A percentile compares a stretch with the other conserved stretches of the same genome.
phyloP scores from a whole-genome alignment of 225 moss, liverwort and hornwort genomes.

The Marchantia polymorpha region DNA sequence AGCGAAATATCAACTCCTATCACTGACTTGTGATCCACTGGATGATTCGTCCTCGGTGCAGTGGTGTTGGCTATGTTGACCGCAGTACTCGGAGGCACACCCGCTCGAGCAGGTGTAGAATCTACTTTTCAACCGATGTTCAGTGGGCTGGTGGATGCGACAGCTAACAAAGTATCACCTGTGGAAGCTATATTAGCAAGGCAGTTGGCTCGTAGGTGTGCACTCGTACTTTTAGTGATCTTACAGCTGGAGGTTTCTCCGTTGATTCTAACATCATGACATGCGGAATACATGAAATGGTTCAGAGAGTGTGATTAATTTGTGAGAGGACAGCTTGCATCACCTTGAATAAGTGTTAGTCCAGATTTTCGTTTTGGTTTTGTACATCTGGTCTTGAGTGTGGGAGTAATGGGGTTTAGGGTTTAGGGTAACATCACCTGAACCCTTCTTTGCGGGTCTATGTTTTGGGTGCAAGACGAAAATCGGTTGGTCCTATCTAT shows the following conservation, averaged over 20 bases:
- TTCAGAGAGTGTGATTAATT: not conserved
- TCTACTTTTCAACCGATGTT: slow-evolving; percentile 15
- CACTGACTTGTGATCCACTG: not conserved
- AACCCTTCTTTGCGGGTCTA: no score
- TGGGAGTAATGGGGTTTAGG: no score
- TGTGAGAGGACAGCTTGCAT: not conserved
- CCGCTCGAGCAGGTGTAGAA: slow-evolving; percentile 29
- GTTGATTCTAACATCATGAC: no score
- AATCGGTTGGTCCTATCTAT: no score
- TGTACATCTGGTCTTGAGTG: no score
- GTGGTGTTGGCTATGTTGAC: slow-evolving; percentile 22
- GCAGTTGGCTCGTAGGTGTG: slow-evolving; percentile 45
- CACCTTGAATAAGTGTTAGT: not conserved
- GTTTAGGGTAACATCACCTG: no score
- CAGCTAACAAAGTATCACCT: slow-evolving; percentile 25
- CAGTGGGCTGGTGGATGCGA: slow-evolving; percentile 15
- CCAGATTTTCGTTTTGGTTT: not conserved
- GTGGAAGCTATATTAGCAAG: slow-evolving; percentile 41
- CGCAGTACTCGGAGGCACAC: slow-evolving; percentile 18
- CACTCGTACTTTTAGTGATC: slow-evolving; percentile 8
- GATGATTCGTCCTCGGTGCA: slow-evolving; percentile 16
- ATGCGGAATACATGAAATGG: no score
- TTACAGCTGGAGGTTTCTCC: not conserved
- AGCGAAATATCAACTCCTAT: not conserved
- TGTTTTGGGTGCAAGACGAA: no score